Evolutionary conservation across 2,329 filamentous ascomycete species (phyloP).

Genomic region (Pseudofabraea citricarpa): DNA sequence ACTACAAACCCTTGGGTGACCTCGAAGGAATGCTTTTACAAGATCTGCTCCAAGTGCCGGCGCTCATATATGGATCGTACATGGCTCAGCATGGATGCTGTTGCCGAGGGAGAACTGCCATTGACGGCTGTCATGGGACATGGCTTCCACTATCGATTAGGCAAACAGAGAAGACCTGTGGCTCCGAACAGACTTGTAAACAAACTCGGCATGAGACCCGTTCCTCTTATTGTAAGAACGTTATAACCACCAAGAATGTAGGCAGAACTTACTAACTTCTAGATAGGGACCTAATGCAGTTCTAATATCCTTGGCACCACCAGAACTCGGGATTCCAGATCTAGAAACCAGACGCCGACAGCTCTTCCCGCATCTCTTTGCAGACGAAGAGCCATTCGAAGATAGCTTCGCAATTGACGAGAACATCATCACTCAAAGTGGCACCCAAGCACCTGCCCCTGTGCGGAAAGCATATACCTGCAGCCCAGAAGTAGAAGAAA

Average conservation of each 20-base stretch:
- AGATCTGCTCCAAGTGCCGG: conserved; percentile 45
- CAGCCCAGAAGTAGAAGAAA: not conserved
- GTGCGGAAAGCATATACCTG: not conserved
- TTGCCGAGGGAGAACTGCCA: conserved; percentile 44
- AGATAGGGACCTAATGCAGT: no score
- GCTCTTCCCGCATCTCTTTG: no score
- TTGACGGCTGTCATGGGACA: conserved; percentile 46
- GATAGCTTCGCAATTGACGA: no score
- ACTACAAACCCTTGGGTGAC: conserved; percentile 33
- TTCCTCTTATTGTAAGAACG: conserved; percentile 12
- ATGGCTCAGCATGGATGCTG: conserved; percentile 44
- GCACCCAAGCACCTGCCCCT: not conserved
- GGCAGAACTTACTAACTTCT: no score
- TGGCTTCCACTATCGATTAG: conserved; percentile 41
- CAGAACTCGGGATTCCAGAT: no score
- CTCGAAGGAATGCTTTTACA: conserved; percentile 42
- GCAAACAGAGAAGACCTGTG: conserved; percentile 35
- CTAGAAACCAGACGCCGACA: no score
- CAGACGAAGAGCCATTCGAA: no score
- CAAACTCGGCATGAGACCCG: conserved; percentile 22
- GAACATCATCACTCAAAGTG: not conserved
- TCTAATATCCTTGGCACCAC: no score
- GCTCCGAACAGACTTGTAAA: conserved; percentile 14
- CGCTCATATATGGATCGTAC: conserved; percentile 37
- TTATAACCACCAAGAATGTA: not conserved